Evolutionary conservation across 257 asterid species (phyloP).

Genomic region (Solanum sitiens): DNA sequence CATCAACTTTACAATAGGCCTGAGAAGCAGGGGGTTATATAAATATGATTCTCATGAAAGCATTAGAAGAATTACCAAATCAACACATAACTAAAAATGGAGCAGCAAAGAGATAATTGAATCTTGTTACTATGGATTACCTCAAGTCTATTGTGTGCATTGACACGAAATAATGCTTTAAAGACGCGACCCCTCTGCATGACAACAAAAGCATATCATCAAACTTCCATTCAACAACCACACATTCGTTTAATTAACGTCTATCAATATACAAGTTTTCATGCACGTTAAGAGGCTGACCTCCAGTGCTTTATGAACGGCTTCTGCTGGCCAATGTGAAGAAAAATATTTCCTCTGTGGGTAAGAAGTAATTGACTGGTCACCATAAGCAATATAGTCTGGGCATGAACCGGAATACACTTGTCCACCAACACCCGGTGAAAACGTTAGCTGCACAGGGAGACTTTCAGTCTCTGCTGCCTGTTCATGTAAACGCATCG

Average conservation of each 20-base stretch:
- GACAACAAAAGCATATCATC: neutral
- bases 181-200: conserved; percentile 58
- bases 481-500: conserved; percentile 1
- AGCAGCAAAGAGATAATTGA: neutral
- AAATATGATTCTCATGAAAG: neutral
- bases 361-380: neutral
- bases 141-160: conserved; percentile 79
- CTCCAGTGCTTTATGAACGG: conserved; percentile 17
- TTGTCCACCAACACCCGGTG: conserved; percentile 3
- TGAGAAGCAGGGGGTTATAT: conserved; percentile 13
- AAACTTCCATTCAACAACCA: neutral
- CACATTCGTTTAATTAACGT: neutral
- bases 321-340: conserved; percentile 21
- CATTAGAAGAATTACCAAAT: neutral
- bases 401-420: conserved; percentile 9
- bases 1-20: conserved; percentile 91
- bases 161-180: conserved; percentile 68
- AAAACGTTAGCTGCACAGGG: conserved; percentile 10
- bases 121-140: conserved; percentile 14
- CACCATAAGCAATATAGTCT: neutral
- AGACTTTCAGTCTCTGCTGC: neutral
- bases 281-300: conserved; percentile 9
- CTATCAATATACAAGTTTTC: neutral
- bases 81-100: neutral
- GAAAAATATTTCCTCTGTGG: conserved; percentile 13